These are phyloP conservation scores for Brassica incana DNA, from an alignment of 345 rosid genomes.

Conservation along the genomic window DNA sequence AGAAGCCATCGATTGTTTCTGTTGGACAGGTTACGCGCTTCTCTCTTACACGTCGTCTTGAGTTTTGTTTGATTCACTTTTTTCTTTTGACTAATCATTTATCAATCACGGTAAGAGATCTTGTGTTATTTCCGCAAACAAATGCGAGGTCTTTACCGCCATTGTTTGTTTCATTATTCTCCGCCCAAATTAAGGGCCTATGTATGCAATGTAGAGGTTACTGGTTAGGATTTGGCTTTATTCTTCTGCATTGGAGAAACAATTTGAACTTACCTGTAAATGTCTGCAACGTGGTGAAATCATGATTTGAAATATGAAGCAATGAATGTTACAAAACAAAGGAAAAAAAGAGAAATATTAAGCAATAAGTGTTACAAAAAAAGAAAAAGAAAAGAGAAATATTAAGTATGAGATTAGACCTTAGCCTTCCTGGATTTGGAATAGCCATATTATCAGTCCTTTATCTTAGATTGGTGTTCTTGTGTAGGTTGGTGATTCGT, in stretches of 20 bases:
- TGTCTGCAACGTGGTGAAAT: too few species aligned
- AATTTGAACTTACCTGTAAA: neutral
- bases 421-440: neutral
- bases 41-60: neutral
- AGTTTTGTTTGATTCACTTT: neutral
- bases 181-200: neutral
- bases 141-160: neutral
- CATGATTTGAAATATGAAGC: too few species aligned
- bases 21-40: conserved; percentile 42
- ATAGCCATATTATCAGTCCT: neutral
- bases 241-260: neutral
- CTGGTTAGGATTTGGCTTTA: neutral
- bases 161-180: neutral
- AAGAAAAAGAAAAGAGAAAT: too few species aligned
- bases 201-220: neutral
- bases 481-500: conserved; percentile 57
- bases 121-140: too few species aligned
- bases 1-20: conserved; percentile 45
- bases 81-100: too few species aligned
- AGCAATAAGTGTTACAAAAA: too few species aligned
- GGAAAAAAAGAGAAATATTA: too few species aligned
- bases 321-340: too few species aligned
- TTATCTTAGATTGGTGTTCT: neutral
- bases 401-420: neutral
- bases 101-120: neutral